phyloP scores from a whole-genome alignment of 169 alveolate genomes.

The Blepharisma undulans region DNA sequence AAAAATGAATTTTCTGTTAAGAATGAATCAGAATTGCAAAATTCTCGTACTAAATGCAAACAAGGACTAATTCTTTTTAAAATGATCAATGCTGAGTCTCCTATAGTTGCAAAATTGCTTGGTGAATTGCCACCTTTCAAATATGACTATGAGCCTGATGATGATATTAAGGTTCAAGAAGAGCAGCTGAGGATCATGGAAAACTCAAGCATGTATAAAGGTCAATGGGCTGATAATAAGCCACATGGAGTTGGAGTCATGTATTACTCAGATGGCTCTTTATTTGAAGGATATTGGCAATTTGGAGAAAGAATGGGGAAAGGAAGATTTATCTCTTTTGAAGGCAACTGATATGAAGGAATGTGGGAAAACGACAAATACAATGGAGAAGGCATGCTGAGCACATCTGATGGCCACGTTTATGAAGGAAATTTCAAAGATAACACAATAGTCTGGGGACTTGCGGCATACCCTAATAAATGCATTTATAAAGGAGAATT shows the following conservation, averaged over 20 bases:
- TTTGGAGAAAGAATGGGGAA: not conserved
- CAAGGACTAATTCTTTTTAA: not conserved
- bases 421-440: not conserved
- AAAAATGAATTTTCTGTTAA: constrained; percentile 17
- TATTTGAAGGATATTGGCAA: not conserved
- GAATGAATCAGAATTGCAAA: not conserved
- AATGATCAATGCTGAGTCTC: not conserved
- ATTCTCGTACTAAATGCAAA: not conserved
- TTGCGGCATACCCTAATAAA: not conserved
- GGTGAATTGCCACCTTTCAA: not conserved
- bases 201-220: not conserved
- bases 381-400: not conserved
- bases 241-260: not conserved
- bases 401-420: not conserved
- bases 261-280: not conserved
- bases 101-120: not conserved
- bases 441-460: not conserved
- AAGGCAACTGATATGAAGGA: constrained; percentile 19
- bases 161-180: not conserved
- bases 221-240: not conserved
- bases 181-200: not conserved
- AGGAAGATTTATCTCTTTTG: not conserved
- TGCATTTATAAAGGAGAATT: not conserved
- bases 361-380: not conserved
- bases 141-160: not conserved